Evolutionary conservation across 2,329 filamentous ascomycete species (phyloP), one percentile per base, ranked within the genome.

Genomic region (Aspergillus ibericus): DNA sequence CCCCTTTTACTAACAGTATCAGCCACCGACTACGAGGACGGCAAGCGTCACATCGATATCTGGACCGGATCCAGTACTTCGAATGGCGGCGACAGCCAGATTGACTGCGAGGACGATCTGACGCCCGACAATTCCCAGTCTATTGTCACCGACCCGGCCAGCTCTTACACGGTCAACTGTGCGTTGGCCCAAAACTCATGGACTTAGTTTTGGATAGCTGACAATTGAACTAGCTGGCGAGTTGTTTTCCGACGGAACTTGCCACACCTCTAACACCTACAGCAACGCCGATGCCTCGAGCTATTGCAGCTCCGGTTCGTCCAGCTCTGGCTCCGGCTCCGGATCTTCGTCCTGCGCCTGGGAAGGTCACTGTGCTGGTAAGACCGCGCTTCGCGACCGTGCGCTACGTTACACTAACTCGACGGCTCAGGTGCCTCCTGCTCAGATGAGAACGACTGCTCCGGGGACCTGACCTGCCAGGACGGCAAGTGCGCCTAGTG

Each of bases 41-140:
- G 47, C 29, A 56, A 40, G 20, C 36, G 38, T 22, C 61, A 63
- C 22, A 58, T 63, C 20, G 61, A 63, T 44, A 53, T 63, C 38
- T 63, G 61, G 61, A 57, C 55, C 5, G 56, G 56, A 13, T 25
- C 56, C n/a, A 25, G n/a, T 1, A 25, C 20, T 1, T 13, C 12
- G n/a, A 51, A 55, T 18, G 54, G 48, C 3, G 51, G 44, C 1
- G 27, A 40, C 4, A 32, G 34, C 1, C 57, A 60, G 15, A 49
- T 60, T 13, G 12, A 38, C 10, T 62, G 60, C 32, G 60, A 62
- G 52, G 47, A 55, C 13, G 12, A 9, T 10, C 20, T 62, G 50
- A 62, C 60, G 16, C 58, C 60, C 2, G 22, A 35, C 8, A 25
- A 34, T 2, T 44, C 29, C 5, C 29, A 49, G 47, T 13, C 38